Conservation (phyloP, 345 rosid species). For the Gynandropsis gynandra region DNA sequence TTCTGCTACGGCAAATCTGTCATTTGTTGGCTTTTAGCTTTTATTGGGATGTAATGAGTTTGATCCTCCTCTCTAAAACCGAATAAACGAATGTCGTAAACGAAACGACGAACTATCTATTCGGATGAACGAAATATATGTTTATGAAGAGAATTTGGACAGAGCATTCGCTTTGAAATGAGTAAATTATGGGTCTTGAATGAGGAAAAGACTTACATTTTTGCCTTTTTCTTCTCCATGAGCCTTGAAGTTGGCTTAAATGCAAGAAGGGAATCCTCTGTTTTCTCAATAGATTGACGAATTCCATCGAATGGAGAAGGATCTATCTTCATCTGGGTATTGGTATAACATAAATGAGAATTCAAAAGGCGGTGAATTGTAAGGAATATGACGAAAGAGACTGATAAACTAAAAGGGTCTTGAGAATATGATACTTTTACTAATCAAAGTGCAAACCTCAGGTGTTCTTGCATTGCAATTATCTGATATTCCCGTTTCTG, state of each 20-base stretch:
- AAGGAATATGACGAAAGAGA: background rate
- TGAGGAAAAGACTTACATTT: slow-evolving; percentile 34
- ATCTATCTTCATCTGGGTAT: slow-evolving; percentile 22
- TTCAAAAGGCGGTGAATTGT: slow-evolving; percentile 15
- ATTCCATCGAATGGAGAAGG: slow-evolving; percentile 21
- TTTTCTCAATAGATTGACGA: slow-evolving; percentile 6
- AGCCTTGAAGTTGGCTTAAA: slow-evolving; percentile 36
- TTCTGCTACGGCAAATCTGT: too few species aligned
- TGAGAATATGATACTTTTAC: background rate
- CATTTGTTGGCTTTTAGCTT: too few species aligned
- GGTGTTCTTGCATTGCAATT: slow-evolving; percentile 16
- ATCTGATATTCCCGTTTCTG: slow-evolving; percentile 31
- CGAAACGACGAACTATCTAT: background rate
- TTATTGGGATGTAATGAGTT: slow-evolving; percentile 14
- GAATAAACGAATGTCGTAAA: slow-evolving; percentile 7
- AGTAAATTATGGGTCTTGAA: too few species aligned
- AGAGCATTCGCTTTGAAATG: too few species aligned
- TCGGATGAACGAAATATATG: too few species aligned
- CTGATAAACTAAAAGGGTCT: too few species aligned
- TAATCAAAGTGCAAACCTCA: slow-evolving; percentile 23
- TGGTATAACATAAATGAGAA: slow-evolving; percentile 8
- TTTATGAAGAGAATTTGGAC: too few species aligned
- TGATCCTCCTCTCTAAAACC: slow-evolving; percentile 25
- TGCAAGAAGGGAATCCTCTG: slow-evolving; percentile 20
- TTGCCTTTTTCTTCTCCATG: slow-evolving; percentile 58